phyloP scores from a whole-genome alignment of 1,284 basidiomycete species.

The Leccinum fallax region DNA sequence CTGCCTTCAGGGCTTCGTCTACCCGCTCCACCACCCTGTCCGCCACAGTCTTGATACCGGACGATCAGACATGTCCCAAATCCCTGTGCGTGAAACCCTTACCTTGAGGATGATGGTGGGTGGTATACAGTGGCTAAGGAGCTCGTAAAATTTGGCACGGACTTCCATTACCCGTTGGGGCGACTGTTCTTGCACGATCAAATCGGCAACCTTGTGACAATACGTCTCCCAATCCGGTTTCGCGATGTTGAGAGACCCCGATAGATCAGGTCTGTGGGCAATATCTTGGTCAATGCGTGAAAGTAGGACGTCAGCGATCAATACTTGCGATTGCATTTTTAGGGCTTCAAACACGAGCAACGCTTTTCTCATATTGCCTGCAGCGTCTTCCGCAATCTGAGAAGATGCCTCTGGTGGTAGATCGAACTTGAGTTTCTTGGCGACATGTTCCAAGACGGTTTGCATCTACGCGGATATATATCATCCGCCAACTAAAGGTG shows the following conservation, averaged over 20 bases:
- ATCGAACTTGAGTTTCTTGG: constrained; percentile 80
- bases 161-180: constrained; percentile 92
- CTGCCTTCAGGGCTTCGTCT: constrained; percentile 78
- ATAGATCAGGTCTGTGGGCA: constrained; percentile 64
- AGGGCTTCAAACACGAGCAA: constrained; percentile 94
- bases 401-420: constrained; percentile 75
- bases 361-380: constrained; percentile 94
- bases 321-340: constrained; percentile 86
- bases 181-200: constrained; percentile 93
- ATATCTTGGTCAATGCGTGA: constrained; percentile 5
- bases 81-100: constrained; percentile 12
- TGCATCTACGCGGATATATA: constrained; percentile 61
- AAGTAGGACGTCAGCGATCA: not conserved
- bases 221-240: constrained; percentile 99
- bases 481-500: not conserved
- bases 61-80: constrained; percentile 6
- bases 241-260: constrained; percentile 76
- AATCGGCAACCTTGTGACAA: constrained; percentile 90
- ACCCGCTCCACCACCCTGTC: constrained; percentile 85
- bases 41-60: constrained; percentile 73
- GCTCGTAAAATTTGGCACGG: constrained; percentile 91
- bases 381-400: constrained; percentile 80
- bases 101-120: constrained; percentile 90
- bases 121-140: constrained; percentile 98
- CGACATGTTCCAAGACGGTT: constrained; percentile 78